Evolutionary conservation across 768 basidiomycete species (phyloP), one percentile per base, ranked within the genome.

Genomic region (Suillus decipiens): DNA sequence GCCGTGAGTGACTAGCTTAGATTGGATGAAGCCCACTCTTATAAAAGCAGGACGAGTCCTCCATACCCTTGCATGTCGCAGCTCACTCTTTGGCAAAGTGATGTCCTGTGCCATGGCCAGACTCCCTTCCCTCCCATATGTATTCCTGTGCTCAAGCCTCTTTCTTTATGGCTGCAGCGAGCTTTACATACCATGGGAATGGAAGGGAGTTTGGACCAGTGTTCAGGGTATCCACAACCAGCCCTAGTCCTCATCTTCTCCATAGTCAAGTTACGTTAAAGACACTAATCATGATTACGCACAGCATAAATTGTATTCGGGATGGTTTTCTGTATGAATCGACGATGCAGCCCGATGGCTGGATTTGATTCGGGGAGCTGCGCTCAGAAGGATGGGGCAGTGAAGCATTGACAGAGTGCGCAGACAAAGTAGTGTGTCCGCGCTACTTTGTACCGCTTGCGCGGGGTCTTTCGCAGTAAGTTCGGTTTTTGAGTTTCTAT

Each of bases 121-220:
- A 68, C 71, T 64, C 66, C 61, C 61, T 71, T 66, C 64, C 65
- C 50, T 64, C 71, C 42, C 72, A 72, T 73, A 63, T 73, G 71
- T 70, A 72, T 66, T 66, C 64, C 47, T 5, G 53, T 68, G 68
- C 69, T 63, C 62, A 67, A 51, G 22, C 71, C 74, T 73, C 71
- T 75, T 73, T 67, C 67, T 71, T 70, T 67, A 65, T 74, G 71
- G 74, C 64, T 66, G 63, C 66, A 47, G 55, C 60, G 54, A 62
- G 63, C 66, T 68, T 70, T 75, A 76, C 78, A 74, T 80, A 81
- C 80, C 79, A 80, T 80, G 80, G 75, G 80, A 80, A 80, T 80
- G 79, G 80, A 80, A 80, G 80, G 76, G 70, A 61, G 69, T 73
- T 72, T 73, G 65, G 73, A 71, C 70, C 70, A 71, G 61, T 47